Percentiles rank a stretch among this genome's conserved stretches.
phyloP scores from a whole-genome alignment of 768 basidiomycete species.

The Suillus occidentalis region DNA sequence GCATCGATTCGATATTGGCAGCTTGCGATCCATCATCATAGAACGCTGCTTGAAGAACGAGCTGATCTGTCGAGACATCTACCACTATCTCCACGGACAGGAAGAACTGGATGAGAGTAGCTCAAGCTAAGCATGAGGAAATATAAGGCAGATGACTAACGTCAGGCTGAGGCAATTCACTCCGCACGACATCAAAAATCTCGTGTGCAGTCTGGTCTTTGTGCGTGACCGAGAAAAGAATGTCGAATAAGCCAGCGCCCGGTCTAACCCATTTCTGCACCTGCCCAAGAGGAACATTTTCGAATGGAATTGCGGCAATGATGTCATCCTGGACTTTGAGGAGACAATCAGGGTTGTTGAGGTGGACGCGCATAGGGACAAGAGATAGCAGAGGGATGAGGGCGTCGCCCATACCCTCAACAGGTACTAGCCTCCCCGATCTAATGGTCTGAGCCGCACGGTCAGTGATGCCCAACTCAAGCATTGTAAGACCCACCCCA shows the following conservation, averaged over 20 bases:
- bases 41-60: constrained; percentile 25
- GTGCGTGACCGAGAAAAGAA: constrained; percentile 31
- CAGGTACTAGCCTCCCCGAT: constrained; percentile 29
- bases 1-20: constrained; percentile 19
- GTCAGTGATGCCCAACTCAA: background rate
- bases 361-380: constrained; percentile 27
- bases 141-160: constrained; percentile 17
- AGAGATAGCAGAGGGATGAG: constrained; percentile 29
- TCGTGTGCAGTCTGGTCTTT: constrained; percentile 22
- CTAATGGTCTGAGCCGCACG: constrained; percentile 27
- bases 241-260: constrained; percentile 26
- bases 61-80: constrained; percentile 17
- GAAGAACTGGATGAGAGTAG: constrained; percentile 18
- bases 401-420: constrained; percentile 23
- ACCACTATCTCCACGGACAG: constrained; percentile 28
- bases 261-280: constrained; percentile 33
- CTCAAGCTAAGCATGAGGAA: background rate
- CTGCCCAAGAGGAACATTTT: constrained; percentile 30
- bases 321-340: constrained; percentile 28
- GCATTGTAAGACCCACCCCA: constrained; percentile 25
- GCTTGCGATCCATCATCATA: constrained; percentile 19
- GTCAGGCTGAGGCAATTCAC: constrained; percentile 33
- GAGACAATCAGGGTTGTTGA: constrained; percentile 16
- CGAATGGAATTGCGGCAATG: constrained; percentile 27
- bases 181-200: constrained; percentile 26